phyloP scores from a whole-genome alignment of 2,329 filamentous ascomycete genomes.

The Metarhizium robertsii region DNA sequence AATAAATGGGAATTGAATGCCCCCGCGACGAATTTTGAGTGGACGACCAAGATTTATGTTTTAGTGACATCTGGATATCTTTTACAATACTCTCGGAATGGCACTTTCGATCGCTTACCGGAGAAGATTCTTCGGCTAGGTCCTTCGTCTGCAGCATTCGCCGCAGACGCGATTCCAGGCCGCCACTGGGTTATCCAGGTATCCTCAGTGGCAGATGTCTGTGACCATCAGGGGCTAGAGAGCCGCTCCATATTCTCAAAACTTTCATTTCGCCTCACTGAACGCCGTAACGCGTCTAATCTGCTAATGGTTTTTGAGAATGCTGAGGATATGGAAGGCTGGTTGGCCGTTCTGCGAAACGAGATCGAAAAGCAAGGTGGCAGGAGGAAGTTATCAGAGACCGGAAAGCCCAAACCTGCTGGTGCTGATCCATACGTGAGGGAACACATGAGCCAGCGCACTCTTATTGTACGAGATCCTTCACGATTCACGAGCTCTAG shows the following conservation, averaged over 20 bases:
- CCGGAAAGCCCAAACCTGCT: conserved; percentile 39
- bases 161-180: conserved; percentile 69
- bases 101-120: conserved; percentile 60
- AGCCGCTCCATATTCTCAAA: conserved; percentile 56
- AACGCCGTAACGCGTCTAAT: conserved; percentile 50
- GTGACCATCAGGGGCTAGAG: conserved; percentile 40
- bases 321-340: conserved; percentile 66
- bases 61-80: conserved; percentile 63
- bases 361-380: conserved; percentile 65
- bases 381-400: conserved; percentile 52
- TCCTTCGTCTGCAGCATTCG: conserved; percentile 71
- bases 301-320: conserved; percentile 65
- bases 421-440: conserved; percentile 23
- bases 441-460: conserved; percentile 34
- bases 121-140: conserved; percentile 65
- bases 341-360: conserved; percentile 59
- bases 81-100: conserved; percentile 64
- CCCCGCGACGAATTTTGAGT: conserved; percentile 43
- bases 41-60: conserved; percentile 64
- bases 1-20: conserved; percentile 32
- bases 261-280: conserved; percentile 45
- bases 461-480: conserved; percentile 37
- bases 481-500: conserved; percentile 25
- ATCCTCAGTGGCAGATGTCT: conserved; percentile 53
- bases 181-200: conserved; percentile 74